Base-by-base conservation (phyloP, 805 yeast species). In the Maudiozyma serrabonitensis region DNA sequence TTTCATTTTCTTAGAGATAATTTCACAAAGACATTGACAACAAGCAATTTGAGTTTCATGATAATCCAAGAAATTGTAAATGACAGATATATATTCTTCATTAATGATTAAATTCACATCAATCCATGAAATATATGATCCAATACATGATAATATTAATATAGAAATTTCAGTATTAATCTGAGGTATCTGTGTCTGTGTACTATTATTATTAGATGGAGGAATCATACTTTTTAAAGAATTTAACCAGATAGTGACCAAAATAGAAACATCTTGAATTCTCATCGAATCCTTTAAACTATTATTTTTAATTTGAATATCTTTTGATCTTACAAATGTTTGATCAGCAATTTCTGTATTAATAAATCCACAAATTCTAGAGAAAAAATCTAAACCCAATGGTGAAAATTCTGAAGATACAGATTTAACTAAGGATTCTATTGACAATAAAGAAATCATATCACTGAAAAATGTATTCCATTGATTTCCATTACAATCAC, bases 321-420 rank as follows among this genome's bases (percentile, higher is more conserved):
- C 78, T 55, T 79, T 79, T 11, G 84, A 79, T 58, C 95, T 78
- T 32, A 81, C 69, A 54, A 89, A 84, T 56, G 90, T 76, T 62
- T 86, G 93, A 64, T 93, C 99, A 34, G 95, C 99, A 56, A 93
- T 88, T 67, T 90, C 96, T 28, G 82, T 82, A 64, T 93, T 97
- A 52, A 93, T 80, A 31, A 84, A 78, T 41, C 81, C 66, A 51
- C 89, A 70, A 7, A 88, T 76, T 60, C 96, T 77, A 38, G 84
- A 67, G 64, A 84, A 89, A 65, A 86, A 79, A 61, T 90, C 97
- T 63, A 56, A 76, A 78, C 47, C 78, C 54, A 52, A 64, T 62
- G 59, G 72, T 63, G 58, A 71, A 61, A 51, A 67, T 35, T 15
- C 18, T 46, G 47, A 19, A 54, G 49, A 21, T 19, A 46, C 38